Percentiles rank a stretch among this genome's conserved stretches.
Evolutionary conservation across 2,329 filamentous ascomycete genomes (phyloP).

Genomic region (Diaporthe sp.): DNA sequence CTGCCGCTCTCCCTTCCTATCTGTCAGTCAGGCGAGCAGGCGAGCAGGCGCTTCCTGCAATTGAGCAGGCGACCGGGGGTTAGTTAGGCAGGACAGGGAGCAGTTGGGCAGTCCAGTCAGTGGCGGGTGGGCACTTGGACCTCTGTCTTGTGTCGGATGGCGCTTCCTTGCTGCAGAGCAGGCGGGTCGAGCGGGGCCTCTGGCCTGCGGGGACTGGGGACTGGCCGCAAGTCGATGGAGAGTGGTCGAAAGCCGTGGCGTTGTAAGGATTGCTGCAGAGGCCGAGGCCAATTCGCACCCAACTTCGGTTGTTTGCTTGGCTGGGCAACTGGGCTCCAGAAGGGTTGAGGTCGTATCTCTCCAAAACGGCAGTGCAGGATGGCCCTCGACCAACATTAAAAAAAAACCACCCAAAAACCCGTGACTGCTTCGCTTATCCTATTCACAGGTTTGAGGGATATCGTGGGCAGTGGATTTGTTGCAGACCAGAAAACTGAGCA

Average conservation of each 20-base stretch:
- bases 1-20: conserved; percentile 11
- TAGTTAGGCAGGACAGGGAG: background rate
- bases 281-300: conserved; percentile 10
- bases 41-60: background rate
- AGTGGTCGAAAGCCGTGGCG: background rate
- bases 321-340: conserved; percentile 11
- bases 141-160: conserved; percentile 6
- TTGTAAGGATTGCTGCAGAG: conserved; percentile 10
- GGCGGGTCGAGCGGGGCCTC: conserved; percentile 11
- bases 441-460: background rate
- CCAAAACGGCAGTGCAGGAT: background rate
- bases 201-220: conserved; percentile 4
- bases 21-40: background rate
- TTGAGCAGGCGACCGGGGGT: background rate
- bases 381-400: background rate
- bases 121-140: conserved; percentile 12
- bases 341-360: background rate
- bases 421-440: background rate
- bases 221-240: background rate
- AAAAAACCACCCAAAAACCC: too few species aligned
- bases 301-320: conserved; percentile 21
- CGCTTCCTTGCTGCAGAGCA: conserved; percentile 24
- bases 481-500: background rate
- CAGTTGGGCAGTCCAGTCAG: background rate
- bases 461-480: background rate